phyloP scores from a whole-genome alignment of 495 filamentous ascomycete species.

The Penicillium nucicola region DNA sequence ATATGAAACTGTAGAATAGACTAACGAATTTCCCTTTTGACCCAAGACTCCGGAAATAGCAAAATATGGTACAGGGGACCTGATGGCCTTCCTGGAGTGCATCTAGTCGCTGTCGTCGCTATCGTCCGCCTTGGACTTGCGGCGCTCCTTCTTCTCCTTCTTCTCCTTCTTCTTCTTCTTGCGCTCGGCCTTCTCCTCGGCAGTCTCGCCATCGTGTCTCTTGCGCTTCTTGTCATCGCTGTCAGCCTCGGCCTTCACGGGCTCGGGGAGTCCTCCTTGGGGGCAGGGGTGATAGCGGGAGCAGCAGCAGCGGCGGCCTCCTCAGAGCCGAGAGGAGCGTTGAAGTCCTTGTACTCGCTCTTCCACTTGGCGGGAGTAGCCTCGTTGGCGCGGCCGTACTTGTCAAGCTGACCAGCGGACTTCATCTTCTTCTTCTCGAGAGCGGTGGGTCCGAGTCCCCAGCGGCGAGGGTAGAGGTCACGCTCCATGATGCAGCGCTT shows the following conservation, averaged over 20 bases:
- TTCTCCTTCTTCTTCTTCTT: conserved; percentile 74
- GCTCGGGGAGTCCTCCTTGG: conserved; percentile 36
- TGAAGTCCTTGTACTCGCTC: conserved; percentile 83
- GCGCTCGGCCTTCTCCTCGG: conserved; percentile 70
- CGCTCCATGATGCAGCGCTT: conserved; percentile 99
- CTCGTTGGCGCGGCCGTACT: conserved; percentile 90
- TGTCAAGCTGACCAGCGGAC: conserved; percentile 94
- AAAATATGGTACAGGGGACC: conserved; percentile 43
- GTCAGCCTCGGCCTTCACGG: conserved; percentile 34
- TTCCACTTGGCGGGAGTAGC: conserved; percentile 90
- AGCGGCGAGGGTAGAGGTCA: conserved; percentile 89
- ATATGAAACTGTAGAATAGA: conserved; percentile 13
- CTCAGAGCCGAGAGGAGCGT: conserved; percentile 42
- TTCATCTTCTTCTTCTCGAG: conserved; percentile 99
- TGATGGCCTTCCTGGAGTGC: conserved; percentile 30
- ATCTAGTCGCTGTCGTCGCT: conserved; percentile 55
- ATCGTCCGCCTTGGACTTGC: conserved; percentile 57
- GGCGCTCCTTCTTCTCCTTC: conserved; percentile 70
- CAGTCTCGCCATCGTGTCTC: conserved; percentile 76
- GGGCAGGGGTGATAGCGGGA: conserved; percentile 24
- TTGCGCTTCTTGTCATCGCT: conserved; percentile 72
- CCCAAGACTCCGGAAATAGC: conserved; percentile 42
- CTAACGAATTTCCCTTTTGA: conserved; percentile 41
- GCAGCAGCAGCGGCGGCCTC: conserved; percentile 41
- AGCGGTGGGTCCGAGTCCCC: conserved; percentile 89